Evolutionary conservation across 352 stramenopile genomes (phyloP).

Genomic region (Phytopythium aichiense): DNA sequence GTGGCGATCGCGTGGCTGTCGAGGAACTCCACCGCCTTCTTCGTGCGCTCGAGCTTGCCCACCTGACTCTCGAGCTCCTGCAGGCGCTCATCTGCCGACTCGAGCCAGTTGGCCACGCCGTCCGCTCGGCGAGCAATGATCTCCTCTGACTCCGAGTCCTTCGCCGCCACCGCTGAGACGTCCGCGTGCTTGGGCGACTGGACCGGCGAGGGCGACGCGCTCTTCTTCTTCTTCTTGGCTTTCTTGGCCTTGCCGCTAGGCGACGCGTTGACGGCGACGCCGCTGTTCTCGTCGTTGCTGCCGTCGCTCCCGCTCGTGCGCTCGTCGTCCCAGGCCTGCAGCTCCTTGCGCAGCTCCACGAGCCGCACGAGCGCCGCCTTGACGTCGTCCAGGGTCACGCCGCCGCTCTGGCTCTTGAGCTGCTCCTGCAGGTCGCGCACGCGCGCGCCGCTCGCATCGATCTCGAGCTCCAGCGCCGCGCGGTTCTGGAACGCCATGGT

Average conservation of each 20-base stretch:
- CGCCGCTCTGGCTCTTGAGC: constrained; percentile 37
- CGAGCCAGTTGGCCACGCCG: constrained; percentile 11
- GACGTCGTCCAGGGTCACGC: constrained; percentile 43
- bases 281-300: constrained; percentile 13
- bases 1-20: constrained; percentile 9
- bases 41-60: constrained; percentile 31
- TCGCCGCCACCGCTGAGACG: neutral
- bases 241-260: constrained; percentile 13
- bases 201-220: neutral
- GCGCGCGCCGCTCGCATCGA: constrained; percentile 42
- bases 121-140: constrained; percentile 8
- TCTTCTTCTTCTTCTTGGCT: constrained; percentile 14
- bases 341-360: constrained; percentile 63
- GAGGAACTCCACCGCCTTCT: constrained; percentile 28
- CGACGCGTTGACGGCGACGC: neutral
- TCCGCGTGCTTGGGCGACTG: constrained; percentile 8
- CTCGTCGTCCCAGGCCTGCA: constrained; percentile 46
- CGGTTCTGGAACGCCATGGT: constrained; percentile 44
- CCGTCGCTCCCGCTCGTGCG: constrained; percentile 11
- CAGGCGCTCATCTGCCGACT: constrained; percentile 12
- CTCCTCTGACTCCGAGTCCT: constrained; percentile 3
- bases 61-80: constrained; percentile 30
- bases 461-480: constrained; percentile 41
- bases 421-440: constrained; percentile 58
- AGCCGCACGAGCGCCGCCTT: constrained; percentile 53